These are phyloP conservation scores for Lecanicillium sp. DNA, from an alignment of 2,329 filamentous ascomycete species.

Conservation along the genomic window DNA sequence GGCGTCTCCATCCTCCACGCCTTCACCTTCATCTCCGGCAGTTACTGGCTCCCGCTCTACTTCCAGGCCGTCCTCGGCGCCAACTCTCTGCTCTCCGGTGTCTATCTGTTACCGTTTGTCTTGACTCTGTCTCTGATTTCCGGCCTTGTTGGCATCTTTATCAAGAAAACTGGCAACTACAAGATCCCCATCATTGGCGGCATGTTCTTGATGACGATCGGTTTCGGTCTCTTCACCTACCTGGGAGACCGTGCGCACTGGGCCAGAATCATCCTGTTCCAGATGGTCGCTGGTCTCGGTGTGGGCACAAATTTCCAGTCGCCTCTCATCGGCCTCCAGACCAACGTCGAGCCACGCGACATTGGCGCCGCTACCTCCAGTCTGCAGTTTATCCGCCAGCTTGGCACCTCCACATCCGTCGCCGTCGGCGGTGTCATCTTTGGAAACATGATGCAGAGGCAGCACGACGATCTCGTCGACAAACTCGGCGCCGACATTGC, in stretches of 20 bases:
- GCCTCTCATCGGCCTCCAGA: constrained; percentile 61
- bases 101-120: constrained; percentile 66
- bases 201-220: constrained; percentile 52
- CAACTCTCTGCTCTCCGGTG: constrained; percentile 62
- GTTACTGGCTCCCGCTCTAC: constrained; percentile 79
- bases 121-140: constrained; percentile 59
- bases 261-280: constrained; percentile 51
- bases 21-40: constrained; percentile 67
- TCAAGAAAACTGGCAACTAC: constrained; percentile 60
- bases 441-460: constrained; percentile 62
- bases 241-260: constrained; percentile 49
- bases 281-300: constrained; percentile 56
- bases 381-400: constrained; percentile 59
- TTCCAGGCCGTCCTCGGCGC: constrained; percentile 69
- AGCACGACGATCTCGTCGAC: constrained; percentile 37
- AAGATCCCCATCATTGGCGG: constrained; percentile 52
- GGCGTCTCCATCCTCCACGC: constrained; percentile 65
- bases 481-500: constrained; percentile 45
- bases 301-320: constrained; percentile 63
- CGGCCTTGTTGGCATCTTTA: constrained; percentile 45
- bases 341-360: constrained; percentile 51
- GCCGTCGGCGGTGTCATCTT: constrained; percentile 74
- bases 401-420: constrained; percentile 60
- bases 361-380: constrained; percentile 63
- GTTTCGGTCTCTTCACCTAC: constrained; percentile 56